Conservation (phyloP, 148 eudicot species). For the Fagopyrum tataricum region DNA sequence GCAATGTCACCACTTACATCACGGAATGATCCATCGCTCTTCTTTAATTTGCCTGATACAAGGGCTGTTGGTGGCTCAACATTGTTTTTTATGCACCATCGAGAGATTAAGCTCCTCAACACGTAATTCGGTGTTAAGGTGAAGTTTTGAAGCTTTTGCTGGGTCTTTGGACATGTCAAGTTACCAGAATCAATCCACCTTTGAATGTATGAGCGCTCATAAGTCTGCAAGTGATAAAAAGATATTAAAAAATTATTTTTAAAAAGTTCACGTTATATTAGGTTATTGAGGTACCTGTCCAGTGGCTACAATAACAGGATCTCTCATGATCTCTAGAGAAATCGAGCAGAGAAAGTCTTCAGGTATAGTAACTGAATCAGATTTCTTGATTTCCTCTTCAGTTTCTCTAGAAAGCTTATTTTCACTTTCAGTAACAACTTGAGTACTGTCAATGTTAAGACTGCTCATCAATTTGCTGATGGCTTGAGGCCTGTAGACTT, state of each 20-base stretch:
- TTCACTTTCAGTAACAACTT: slow-evolving; percentile 17
- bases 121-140: slow-evolving; percentile 73
- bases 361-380: slow-evolving; percentile 47
- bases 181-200: slow-evolving; percentile 89
- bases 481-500: slow-evolving; percentile 30
- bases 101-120: slow-evolving; percentile 58
- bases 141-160: slow-evolving; percentile 56
- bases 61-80: slow-evolving; percentile 57
- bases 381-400: slow-evolving; percentile 37
- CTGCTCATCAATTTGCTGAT: slow-evolving; percentile 38
- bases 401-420: slow-evolving; percentile 21
- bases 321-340: slow-evolving; percentile 81
- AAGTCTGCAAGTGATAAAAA: slow-evolving; percentile 42
- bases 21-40: slow-evolving; percentile 71
- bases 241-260: neutral
- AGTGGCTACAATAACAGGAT: slow-evolving; percentile 78
- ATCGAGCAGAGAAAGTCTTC: slow-evolving; percentile 77
- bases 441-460: slow-evolving; percentile 43
- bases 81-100: slow-evolving; percentile 64
- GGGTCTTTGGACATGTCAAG: slow-evolving; percentile 83
- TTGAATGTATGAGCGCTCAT: slow-evolving; percentile 82
- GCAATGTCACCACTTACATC: slow-evolving; percentile 73
- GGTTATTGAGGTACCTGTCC: slow-evolving; percentile 76
- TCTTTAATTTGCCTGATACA: slow-evolving; percentile 53
- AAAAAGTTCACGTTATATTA: neutral